Percentiles rank a stretch among this genome's conserved stretches.
phyloP scores from a whole-genome alignment of 2,329 filamentous ascomycete genomes.

The Botrytis pseudocinerea region DNA sequence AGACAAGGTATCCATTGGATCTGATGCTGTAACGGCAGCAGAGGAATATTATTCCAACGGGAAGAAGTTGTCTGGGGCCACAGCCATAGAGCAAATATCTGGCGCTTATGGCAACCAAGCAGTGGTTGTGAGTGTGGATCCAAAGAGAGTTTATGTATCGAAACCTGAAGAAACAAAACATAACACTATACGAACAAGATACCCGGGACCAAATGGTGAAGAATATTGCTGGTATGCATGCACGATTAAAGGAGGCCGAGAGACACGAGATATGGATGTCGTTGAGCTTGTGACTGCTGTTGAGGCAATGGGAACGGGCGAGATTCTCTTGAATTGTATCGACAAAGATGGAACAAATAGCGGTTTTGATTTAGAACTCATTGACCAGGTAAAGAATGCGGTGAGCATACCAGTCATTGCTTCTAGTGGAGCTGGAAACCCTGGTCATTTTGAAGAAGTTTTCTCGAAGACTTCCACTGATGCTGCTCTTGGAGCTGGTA shows the following conservation, averaged over 20 bases:
- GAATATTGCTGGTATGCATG: slow-evolving; percentile 94
- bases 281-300: slow-evolving; percentile 84
- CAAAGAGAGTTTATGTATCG: slow-evolving; percentile 82
- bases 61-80: slow-evolving; percentile 70
- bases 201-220: slow-evolving; percentile 74
- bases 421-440: slow-evolving; percentile 86
- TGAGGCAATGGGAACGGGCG: slow-evolving; percentile 92
- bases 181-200: slow-evolving; percentile 67
- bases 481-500: slow-evolving; percentile 90
- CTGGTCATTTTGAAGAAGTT: slow-evolving; percentile 85
- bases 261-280: slow-evolving; percentile 92
- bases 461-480: slow-evolving; percentile 85
- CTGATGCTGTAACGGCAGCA: slow-evolving; percentile 88
- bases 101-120: slow-evolving; percentile 93
- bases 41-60: slow-evolving; percentile 82
- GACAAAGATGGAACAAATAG: slow-evolving; percentile 94
- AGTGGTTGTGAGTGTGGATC: slow-evolving; percentile 93
- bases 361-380: slow-evolving; percentile 91
- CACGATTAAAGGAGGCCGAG: slow-evolving; percentile 92
- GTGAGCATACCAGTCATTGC: slow-evolving; percentile 94
- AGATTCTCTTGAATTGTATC: slow-evolving; percentile 96
- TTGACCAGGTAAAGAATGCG: slow-evolving; percentile 81
- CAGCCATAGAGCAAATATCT: slow-evolving; percentile 94
- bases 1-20: slow-evolving; percentile 96
- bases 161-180: slow-evolving; percentile 70